Evolutionary conservation across 495 filamentous ascomycete genomes (phyloP).

Genomic region (Lichina pygmaea): DNA sequence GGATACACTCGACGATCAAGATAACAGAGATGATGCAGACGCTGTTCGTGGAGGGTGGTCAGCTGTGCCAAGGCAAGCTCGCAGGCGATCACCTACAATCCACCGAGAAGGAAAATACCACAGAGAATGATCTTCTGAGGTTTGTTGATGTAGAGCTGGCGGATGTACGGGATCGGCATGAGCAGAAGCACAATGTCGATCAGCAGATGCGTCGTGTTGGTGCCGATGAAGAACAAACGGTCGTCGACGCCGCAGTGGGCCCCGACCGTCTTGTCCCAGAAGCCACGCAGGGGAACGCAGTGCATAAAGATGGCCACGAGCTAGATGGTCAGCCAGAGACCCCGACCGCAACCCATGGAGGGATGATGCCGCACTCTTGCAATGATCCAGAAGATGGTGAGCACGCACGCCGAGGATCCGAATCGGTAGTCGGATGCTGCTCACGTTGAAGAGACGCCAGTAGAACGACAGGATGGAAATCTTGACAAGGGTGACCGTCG

Average conservation of each 20-base stretch:
- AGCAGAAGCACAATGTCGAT: conserved; percentile 4
- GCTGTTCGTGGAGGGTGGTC: not conserved
- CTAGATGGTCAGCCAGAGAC: not conserved
- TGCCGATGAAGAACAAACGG: conserved; percentile 5
- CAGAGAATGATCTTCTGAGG: not conserved
- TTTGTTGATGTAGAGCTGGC: not conserved
- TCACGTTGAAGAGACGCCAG: conserved; percentile 7
- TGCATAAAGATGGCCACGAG: conserved; percentile 5
- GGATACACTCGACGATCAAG: not conserved
- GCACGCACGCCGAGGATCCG: not conserved
- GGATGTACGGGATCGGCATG: conserved; percentile 3
- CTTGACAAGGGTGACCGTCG: conserved; percentile 4
- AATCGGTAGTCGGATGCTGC: conserved; percentile 5
- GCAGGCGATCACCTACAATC: not conserved
- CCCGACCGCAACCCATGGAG: not conserved
- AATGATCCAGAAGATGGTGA: conserved; percentile 4
- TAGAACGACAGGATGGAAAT: conserved; percentile 6
- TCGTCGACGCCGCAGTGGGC: conserved; percentile 5
- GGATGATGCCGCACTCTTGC: conserved; percentile 1
- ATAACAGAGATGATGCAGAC: not conserved
- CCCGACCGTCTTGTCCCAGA: conserved; percentile 2
- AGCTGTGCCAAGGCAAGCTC: not conserved
- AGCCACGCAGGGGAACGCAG: conserved; percentile 5
- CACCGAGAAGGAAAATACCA: not conserved
- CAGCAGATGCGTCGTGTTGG: conserved; percentile 3